These are phyloP conservation scores for Rhododendron ferrugineum DNA, from an alignment of 148 eudicot species.

Conservation along the genomic window DNA sequence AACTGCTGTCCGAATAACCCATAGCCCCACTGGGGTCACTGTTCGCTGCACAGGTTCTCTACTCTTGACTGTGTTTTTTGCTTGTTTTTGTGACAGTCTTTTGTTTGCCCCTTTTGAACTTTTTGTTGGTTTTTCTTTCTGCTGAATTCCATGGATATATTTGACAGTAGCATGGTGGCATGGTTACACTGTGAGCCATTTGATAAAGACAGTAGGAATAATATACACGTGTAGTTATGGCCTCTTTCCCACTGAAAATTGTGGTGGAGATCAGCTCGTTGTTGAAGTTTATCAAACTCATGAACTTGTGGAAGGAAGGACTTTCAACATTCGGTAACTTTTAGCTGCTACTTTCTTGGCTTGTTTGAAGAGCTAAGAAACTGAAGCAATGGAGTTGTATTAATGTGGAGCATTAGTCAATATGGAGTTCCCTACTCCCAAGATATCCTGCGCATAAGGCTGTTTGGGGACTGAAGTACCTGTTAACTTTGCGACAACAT, in stretches of 20 bases:
- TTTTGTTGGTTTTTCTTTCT: not conserved
- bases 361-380: not conserved
- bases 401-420: not conserved
- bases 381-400: not conserved
- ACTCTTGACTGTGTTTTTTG: not conserved
- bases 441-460: not conserved
- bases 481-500: not conserved
- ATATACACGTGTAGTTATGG: not conserved
- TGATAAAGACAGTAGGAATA: not conserved
- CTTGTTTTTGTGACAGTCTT: not conserved
- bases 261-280: not conserved
- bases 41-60: constrained; percentile 81
- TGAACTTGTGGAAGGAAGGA: not conserved
- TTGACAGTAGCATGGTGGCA: not conserved
- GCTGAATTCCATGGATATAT: not conserved
- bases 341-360: not conserved
- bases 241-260: not conserved
- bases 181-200: not conserved
- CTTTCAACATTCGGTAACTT: not conserved
- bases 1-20: constrained; percentile 96
- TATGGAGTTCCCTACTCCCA: not conserved
- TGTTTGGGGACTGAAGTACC: not conserved
- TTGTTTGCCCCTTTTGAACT: not conserved
- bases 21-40: constrained; percentile 85
- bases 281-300: not conserved